Evolutionary conservation across 1,284 basidiomycete species (phyloP), one percentile per base, ranked within the genome.

Genomic region (Takashimella koratensis): DNA sequence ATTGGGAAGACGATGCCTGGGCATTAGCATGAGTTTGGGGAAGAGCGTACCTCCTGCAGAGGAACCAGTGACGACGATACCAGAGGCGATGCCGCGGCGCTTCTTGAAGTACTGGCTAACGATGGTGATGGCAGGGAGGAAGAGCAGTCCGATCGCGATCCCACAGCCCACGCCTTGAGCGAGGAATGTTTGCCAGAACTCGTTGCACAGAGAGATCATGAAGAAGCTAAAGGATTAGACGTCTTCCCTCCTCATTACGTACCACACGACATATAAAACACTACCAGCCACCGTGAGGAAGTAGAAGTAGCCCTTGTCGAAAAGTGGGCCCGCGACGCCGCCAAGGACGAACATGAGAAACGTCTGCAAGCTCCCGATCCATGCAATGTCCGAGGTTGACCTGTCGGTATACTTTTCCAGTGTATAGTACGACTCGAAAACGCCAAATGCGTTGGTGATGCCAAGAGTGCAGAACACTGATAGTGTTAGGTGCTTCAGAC

Each of bases 311-410:
- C 84, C 84, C 2, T 81, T 59, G 63, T 86, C 84, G 66, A 85
- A 83, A 6, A 85, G 67, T 3, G 83, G 80, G 0, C 84, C 84
- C n/a, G 77, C 73, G 30, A 83, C 51, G 19, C 83, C 76, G 3
- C 60, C 74, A 2, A 70, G 62, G 43, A 64, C 78, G 62, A 64
- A 79, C 69, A 59, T 81, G 73, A 63, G 79, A 54, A 75, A 81
- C 78, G 58, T 80, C 70, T 87, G 84, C 52, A 86, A 75, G 0
- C 86, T 86, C 3, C 86, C 86, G 53, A 88, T 86, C 86, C 86
- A 88, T 16, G 85, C 81, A 43, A 71, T 67, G 10, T 59, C 53
- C 43, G 68, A 65, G 2, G 65, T 45, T 0, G 59, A 41, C 22
- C 47, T 27, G 23, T 27, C 19, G 2, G 49, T 44, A 21, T 68